Evolutionary conservation across 345 rosid genomes (phyloP).

Genomic region (Acer negundo): DNA sequence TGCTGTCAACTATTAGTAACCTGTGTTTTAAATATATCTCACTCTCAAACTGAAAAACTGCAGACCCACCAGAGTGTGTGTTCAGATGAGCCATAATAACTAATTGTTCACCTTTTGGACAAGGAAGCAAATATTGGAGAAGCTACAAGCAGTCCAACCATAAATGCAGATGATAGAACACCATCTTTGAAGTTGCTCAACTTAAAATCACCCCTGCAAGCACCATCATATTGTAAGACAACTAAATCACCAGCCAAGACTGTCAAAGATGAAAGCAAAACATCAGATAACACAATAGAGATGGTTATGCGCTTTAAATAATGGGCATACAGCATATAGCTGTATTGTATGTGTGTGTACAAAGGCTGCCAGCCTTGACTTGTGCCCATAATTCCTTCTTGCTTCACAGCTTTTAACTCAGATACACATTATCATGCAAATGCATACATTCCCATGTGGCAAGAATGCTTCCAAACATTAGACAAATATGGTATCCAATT

Average conservation of each 20-base stretch:
- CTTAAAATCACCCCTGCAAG: slow-evolving; percentile 74
- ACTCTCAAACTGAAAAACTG: neutral
- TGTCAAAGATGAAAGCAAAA: neutral
- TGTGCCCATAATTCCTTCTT: neutral
- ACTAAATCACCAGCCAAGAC: slow-evolving; percentile 9
- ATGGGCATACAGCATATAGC: neutral
- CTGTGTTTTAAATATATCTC: neutral
- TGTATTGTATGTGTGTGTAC: neutral
- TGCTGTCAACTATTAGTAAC: neutral
- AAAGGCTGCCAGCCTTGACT: neutral
- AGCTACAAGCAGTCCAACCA: slow-evolving; percentile 95
- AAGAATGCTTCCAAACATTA: neutral
- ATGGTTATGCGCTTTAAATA: neutral
- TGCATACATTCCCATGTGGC: neutral
- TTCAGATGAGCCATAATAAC: neutral
- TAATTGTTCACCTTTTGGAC: slow-evolving; percentile 64
- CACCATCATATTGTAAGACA: slow-evolving; percentile 17
- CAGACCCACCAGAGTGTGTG: neutral
- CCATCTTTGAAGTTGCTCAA: slow-evolving; percentile 91
- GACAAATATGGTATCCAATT: neutral
- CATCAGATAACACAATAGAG: neutral
- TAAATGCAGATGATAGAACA: slow-evolving; percentile 90
- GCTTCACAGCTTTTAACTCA: neutral
- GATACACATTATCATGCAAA: neutral
- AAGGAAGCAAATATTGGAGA: slow-evolving; percentile 91